Evolutionary conservation across 116 monocot genomes (phyloP).

Genomic region (Dioscorea cayenensis): DNA sequence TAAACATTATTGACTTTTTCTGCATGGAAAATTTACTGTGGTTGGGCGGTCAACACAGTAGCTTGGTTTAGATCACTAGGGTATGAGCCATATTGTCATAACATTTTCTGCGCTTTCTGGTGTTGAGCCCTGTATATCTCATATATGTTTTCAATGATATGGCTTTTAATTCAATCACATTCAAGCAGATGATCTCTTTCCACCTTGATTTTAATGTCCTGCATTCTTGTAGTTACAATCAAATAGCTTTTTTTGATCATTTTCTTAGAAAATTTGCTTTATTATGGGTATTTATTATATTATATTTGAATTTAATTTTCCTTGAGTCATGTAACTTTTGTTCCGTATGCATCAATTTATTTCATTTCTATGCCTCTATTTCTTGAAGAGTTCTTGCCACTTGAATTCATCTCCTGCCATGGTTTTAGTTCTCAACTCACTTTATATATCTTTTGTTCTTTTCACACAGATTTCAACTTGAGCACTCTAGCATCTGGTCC

Average conservation of each 20-base stretch:
- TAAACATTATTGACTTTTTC: too few relatives aligned
- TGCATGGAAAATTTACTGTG: too few relatives aligned
- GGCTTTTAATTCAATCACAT: too few relatives aligned
- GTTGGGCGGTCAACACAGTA: too few relatives aligned
- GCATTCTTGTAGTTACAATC: too few relatives aligned
- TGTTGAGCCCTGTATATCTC: too few relatives aligned
- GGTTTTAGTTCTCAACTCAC: neutral
- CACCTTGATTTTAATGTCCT: too few relatives aligned
- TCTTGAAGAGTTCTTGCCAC: neutral
- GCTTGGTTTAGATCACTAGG: too few relatives aligned
- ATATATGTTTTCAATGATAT: too few relatives aligned
- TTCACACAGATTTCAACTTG: slow-evolving; percentile 58
- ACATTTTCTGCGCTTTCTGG: too few relatives aligned
- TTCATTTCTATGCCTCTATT: neutral
- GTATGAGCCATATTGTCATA: too few relatives aligned
- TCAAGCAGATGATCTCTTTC: too few relatives aligned
- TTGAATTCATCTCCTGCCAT: neutral
- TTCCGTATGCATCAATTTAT: neutral
- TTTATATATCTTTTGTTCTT: neutral
- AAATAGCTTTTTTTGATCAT: neutral
- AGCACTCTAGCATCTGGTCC: slow-evolving; percentile 62
- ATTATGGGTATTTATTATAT: neutral
- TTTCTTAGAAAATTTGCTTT: neutral
- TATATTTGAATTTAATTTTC: neutral
- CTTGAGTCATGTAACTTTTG: neutral